Evolutionary conservation across 768 basidiomycete species (phyloP).

Genomic region (Russula abietina): DNA sequence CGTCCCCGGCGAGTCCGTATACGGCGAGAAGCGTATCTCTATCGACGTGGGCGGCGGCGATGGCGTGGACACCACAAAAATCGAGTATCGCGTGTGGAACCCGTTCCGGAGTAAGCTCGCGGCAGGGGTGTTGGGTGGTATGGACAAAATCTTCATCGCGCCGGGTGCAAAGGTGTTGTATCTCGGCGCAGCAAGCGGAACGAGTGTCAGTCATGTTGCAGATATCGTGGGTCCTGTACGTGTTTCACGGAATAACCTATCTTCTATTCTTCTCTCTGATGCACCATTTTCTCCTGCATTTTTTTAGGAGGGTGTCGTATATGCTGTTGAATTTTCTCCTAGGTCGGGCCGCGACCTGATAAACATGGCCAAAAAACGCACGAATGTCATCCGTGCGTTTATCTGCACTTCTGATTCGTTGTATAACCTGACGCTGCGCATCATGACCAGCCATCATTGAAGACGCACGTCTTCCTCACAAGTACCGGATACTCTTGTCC

Average conservation of each 20-base stretch:
- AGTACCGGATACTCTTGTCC: constrained; percentile 94
- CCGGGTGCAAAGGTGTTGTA: constrained; percentile 97
- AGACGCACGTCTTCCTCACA: constrained; percentile 93
- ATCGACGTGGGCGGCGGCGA: constrained; percentile 51
- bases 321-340: constrained; percentile 97
- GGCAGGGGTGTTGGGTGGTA: constrained; percentile 91
- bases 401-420: constrained; percentile 17
- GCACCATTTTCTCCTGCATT: constrained; percentile 4
- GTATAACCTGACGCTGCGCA: neutral
- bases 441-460: constrained; percentile 76
- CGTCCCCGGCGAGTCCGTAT: constrained; percentile 95
- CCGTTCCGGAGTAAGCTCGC: constrained; percentile 97
- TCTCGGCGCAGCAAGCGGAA: constrained; percentile 96
- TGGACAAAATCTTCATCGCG: constrained; percentile 87
- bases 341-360: constrained; percentile 97
- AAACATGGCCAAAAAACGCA: constrained; percentile 98
- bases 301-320: constrained; percentile 84
- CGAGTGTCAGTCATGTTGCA: constrained; percentile 97
- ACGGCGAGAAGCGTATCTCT: constrained; percentile 95
- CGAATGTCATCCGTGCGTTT: constrained; percentile 94
- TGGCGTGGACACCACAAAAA: constrained; percentile 73
- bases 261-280: constrained; percentile 15
- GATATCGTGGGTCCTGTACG: constrained; percentile 95
- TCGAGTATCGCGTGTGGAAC: constrained; percentile 99
- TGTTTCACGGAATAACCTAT: constrained; percentile 6